Conservation (phyloP, 1,139 yeast genomes). For the Yamadazyma jaroonii region DNA sequence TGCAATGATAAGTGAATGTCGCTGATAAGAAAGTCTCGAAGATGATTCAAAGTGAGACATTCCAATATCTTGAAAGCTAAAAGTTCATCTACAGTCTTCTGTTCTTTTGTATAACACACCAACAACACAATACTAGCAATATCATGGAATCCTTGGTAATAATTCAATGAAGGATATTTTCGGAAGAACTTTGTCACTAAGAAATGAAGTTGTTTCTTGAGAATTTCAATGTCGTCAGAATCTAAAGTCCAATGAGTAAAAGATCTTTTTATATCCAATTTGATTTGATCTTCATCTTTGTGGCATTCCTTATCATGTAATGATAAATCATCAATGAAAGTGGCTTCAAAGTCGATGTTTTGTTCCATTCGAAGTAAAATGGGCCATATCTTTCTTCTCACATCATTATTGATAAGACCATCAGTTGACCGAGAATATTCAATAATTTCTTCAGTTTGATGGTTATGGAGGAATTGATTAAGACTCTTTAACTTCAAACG, state of each 20-base stretch:
- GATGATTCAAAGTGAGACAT: slow-evolving; percentile 54
- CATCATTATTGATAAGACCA: slow-evolving; percentile 43
- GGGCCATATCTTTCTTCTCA: slow-evolving; percentile 51
- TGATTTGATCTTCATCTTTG: slow-evolving; percentile 75
- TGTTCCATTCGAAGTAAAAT: slow-evolving; percentile 21
- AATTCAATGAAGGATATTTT: slow-evolving; percentile 58
- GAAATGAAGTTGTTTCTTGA: slow-evolving; percentile 41
- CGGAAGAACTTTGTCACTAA: slow-evolving; percentile 58
- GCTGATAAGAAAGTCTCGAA: slow-evolving; percentile 84
- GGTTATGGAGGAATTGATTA: slow-evolving; percentile 31
- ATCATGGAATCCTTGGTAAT: slow-evolving; percentile 95
- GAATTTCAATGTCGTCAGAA: slow-evolving; percentile 27
- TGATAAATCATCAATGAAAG: slow-evolving; percentile 15
- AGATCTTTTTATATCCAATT: slow-evolving; percentile 72
- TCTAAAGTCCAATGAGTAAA: slow-evolving; percentile 44
- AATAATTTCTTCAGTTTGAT: slow-evolving; percentile 26
- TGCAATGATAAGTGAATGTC: slow-evolving; percentile 63
- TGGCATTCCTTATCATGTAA: slow-evolving; percentile 44
- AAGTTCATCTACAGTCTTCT: slow-evolving; percentile 27
- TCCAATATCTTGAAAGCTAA: slow-evolving; percentile 52
- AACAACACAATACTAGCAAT: slow-evolving; percentile 68
- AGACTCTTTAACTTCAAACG: slow-evolving; percentile 40
- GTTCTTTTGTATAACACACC: slow-evolving; percentile 36
- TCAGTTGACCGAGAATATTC: slow-evolving; percentile 43
- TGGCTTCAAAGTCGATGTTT: slow-evolving; percentile 1